A percentile compares a stretch with the other conserved stretches of the same genome.
These are phyloP conservation scores for Lipomyces japonicus DNA, from an alignment of 805 yeast genomes.

Conservation along the genomic window DNA sequence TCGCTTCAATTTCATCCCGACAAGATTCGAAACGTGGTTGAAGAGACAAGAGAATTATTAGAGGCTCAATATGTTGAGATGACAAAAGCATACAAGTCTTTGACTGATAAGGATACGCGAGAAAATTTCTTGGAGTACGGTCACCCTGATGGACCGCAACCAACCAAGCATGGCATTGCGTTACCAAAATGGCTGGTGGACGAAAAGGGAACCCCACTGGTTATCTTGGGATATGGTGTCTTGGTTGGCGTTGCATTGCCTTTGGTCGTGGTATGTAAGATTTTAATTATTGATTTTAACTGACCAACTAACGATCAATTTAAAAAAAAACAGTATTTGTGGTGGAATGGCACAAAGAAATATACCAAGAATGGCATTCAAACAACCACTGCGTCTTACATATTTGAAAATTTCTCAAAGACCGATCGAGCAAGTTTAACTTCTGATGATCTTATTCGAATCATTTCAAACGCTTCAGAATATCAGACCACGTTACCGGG, in stretches of 20 bases:
- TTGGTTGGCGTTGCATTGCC: constrained; percentile 80
- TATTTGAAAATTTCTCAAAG: constrained; percentile 69
- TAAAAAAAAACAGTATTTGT: constrained; percentile 47
- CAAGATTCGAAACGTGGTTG: constrained; percentile 59
- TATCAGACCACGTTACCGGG: constrained; percentile 45
- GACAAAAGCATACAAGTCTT: constrained; percentile 88
- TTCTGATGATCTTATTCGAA: constrained; percentile 52
- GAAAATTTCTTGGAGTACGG: constrained; percentile 85
- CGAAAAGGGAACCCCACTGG: constrained; percentile 64
- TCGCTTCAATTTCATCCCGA: constrained; percentile 93
- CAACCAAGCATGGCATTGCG: constrained; percentile 87
- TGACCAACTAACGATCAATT: background rate
- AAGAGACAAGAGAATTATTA: constrained; percentile 56
- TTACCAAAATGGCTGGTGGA: constrained; percentile 87
- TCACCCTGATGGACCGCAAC: constrained; percentile 97
- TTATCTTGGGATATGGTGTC: constrained; percentile 62
- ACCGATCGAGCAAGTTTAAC: constrained; percentile 51
- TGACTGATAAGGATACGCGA: constrained; percentile 82
- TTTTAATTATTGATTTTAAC: background rate
- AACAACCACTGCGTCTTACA: constrained; percentile 74
- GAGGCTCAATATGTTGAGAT: constrained; percentile 78
- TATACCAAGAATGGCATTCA: constrained; percentile 81
- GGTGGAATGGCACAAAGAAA: constrained; percentile 85
- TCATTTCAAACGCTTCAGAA: constrained; percentile 68
- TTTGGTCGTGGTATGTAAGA: constrained; percentile 50